These are phyloP conservation scores for Trichoderma reesei DNA, from an alignment of 495 filamentous ascomycete genomes.

Conservation along the genomic window DNA sequence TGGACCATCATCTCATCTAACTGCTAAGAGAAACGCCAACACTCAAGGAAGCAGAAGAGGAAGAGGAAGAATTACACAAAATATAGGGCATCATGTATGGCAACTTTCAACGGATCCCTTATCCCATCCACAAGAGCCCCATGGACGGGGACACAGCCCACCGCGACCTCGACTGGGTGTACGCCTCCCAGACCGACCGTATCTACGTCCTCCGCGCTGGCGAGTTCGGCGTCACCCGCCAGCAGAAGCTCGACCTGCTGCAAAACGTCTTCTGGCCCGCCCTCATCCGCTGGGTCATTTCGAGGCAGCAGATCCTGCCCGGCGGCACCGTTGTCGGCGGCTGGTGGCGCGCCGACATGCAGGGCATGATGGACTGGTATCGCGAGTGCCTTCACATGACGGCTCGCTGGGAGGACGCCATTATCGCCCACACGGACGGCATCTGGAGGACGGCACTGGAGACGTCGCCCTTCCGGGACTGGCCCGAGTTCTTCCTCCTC, in stretches of 20 bases:
- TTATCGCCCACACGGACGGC: constrained; percentile 4
- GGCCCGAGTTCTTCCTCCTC: constrained; percentile 4
- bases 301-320: background rate
- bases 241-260: background rate
- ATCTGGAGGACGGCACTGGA: constrained; percentile 4
- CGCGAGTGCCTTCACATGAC: constrained; percentile 5
- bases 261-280: background rate
- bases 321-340: background rate
- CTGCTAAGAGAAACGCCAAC: background rate
- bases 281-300: background rate
- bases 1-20: background rate
- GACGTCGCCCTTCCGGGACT: background rate
- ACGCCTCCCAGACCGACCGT: background rate
- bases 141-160: constrained; percentile 3
- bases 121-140: constrained; percentile 1
- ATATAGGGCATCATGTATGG: background rate
- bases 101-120: background rate
- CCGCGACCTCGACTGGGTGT: background rate
- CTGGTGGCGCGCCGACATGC: constrained; percentile 6
- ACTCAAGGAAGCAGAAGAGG: background rate
- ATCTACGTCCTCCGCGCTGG: background rate
- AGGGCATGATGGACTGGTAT: constrained; percentile 8
- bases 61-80: background rate
- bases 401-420: constrained; percentile 1
- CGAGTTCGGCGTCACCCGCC: background rate